Percentiles rank a stretch among this genome's conserved stretches.
These are phyloP conservation scores for Nemania abortiva DNA, from an alignment of 2,329 filamentous ascomycete species.

Conservation along the genomic window DNA sequence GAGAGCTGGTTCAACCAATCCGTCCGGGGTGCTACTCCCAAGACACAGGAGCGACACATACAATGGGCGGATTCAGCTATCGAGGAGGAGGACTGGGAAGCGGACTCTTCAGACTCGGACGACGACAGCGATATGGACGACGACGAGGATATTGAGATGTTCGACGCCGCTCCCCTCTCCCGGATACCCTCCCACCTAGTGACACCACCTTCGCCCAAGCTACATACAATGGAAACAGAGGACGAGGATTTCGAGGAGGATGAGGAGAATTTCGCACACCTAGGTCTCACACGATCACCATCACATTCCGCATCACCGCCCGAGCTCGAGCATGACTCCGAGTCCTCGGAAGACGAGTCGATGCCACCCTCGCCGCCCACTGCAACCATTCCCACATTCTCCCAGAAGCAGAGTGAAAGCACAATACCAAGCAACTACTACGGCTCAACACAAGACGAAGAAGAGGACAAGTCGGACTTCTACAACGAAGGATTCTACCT, in stretches of 20 bases:
- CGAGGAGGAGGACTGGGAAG: conserved; percentile 74
- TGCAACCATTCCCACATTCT: conserved; percentile 69
- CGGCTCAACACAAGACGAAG: conserved; percentile 55
- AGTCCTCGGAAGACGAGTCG: conserved; percentile 77
- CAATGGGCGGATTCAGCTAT: conserved; percentile 87
- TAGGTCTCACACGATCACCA: conserved; percentile 75
- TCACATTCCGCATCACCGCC: conserved; percentile 76
- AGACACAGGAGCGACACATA: conserved; percentile 75
- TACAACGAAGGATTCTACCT: conserved; percentile 68
- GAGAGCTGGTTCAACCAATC: conserved; percentile 98
- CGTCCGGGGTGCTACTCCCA: conserved; percentile 77
- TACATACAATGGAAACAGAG: conserved; percentile 54
- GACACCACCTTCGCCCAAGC: conserved; percentile 49
- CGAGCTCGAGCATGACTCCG: conserved; percentile 77
- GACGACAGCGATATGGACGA: conserved; percentile 65
- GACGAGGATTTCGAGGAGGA: conserved; percentile 60
- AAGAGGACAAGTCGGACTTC: conserved; percentile 55
- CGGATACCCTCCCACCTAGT: conserved; percentile 57
- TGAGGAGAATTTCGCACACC: conserved; percentile 70
- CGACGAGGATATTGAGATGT: conserved; percentile 70
- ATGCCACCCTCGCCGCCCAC: conserved; percentile 78
- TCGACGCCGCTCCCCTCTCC: conserved; percentile 60
- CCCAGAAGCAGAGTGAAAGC: conserved; percentile 65
- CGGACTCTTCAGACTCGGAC: conserved; percentile 70
- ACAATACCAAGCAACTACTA: conserved; percentile 51